A percentile compares a stretch with the other conserved stretches of the same genome.
These are phyloP conservation scores for Tricholoma saponaceum DNA, from an alignment of 768 basidiomycete genomes.

Conservation along the genomic window DNA sequence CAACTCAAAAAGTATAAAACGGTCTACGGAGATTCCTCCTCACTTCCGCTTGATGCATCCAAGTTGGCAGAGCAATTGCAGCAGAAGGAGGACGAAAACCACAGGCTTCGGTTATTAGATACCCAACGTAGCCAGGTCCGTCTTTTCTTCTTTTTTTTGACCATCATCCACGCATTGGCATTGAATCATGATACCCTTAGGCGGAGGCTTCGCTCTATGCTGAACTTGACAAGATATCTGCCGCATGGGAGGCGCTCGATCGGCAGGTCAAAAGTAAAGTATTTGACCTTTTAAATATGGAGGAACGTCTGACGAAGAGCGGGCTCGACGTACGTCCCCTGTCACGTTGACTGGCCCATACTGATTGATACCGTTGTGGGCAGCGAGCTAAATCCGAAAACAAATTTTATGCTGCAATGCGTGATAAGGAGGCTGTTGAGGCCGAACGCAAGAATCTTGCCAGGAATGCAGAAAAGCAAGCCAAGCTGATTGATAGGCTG, in stretches of 20 bases:
- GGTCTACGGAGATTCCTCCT: conserved; percentile 55
- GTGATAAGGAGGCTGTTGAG: conserved; percentile 82
- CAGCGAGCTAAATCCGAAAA: conserved; percentile 97
- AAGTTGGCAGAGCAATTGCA: conserved; percentile 52
- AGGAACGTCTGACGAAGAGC: conserved; percentile 65
- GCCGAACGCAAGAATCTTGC: conserved; percentile 63
- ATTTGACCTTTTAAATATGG: conserved; percentile 70
- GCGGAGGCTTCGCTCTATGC: conserved; percentile 73
- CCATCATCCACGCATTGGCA: neutral
- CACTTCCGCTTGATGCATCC: conserved; percentile 46
- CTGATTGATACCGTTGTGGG: conserved; percentile 3
- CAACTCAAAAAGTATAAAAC: conserved; percentile 60
- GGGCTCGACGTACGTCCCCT: conserved; percentile 66
- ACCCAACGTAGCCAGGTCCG: conserved; percentile 63
- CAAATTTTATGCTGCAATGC: conserved; percentile 89
- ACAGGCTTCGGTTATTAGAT: conserved; percentile 56
- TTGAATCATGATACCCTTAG: conserved; percentile 30
- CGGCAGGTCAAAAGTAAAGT: conserved; percentile 80
- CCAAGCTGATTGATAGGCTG: conserved; percentile 59
- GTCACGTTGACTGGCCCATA: neutral
- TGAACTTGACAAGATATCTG: conserved; percentile 82
- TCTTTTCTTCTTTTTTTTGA: neutral
- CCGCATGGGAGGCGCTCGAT: conserved; percentile 83
- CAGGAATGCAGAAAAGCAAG: conserved; percentile 45
- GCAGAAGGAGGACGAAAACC: conserved; percentile 65